A percentile compares a stretch with the other conserved stretches of the same genome.
Evolutionary conservation across 805 yeast species (phyloP).

Genomic region (Spathaspora hagerdaliae): DNA sequence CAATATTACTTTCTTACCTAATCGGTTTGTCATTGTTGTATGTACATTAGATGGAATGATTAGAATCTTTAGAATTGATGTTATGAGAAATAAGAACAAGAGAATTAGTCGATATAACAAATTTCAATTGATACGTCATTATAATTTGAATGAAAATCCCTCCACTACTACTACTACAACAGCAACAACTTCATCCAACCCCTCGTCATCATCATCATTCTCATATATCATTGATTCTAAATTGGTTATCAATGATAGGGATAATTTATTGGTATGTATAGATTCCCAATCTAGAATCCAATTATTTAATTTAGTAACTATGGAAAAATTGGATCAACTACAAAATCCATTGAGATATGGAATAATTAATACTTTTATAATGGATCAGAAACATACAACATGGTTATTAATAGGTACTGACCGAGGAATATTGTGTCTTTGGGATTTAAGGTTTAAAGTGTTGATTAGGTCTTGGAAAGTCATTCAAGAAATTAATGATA

Average conservation of each 20-base stretch:
- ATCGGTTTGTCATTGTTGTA: constrained; percentile 57
- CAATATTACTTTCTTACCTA: constrained; percentile 49
- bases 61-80: constrained; percentile 33
- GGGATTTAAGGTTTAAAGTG: constrained; percentile 74
- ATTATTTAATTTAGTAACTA: constrained; percentile 54
- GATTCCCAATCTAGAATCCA: constrained; percentile 53
- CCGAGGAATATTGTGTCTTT: constrained; percentile 67
- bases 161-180: no score
- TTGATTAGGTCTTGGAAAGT: constrained; percentile 62
- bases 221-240: constrained; percentile 40
- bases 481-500: constrained; percentile 15
- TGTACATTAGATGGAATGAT: constrained; percentile 46
- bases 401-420: constrained; percentile 78
- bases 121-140: constrained; percentile 36
- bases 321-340: constrained; percentile 40
- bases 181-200: no score
- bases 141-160: constrained; percentile 32
- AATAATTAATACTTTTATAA: constrained; percentile 52
- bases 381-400: constrained; percentile 33
- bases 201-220: no score
- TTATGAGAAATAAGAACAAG: constrained; percentile 29
- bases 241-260: constrained; percentile 36
- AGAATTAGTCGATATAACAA: constrained; percentile 25
- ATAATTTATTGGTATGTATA: constrained; percentile 43
- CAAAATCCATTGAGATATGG: constrained; percentile 66